Evolutionary conservation across 1,284 basidiomycete species (phyloP).

Genomic region (Omphalotus olearius): DNA sequence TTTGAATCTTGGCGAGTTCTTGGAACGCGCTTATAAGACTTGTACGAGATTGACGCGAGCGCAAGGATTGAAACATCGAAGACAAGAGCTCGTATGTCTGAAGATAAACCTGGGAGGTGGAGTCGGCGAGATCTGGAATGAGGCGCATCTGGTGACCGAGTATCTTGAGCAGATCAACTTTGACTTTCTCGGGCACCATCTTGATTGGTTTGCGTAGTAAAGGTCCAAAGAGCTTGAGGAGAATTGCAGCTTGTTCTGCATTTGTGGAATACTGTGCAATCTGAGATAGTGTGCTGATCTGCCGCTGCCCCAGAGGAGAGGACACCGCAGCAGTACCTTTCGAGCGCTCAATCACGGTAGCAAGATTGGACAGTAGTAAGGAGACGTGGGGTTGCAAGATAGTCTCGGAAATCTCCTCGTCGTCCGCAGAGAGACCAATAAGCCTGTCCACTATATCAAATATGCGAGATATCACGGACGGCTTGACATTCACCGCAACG

Average conservation of each 20-base stretch:
- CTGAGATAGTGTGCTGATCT: constrained; percentile 78
- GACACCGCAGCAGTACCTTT: constrained; percentile 54
- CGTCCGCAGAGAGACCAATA: constrained; percentile 51
- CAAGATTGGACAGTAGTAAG: constrained; percentile 70
- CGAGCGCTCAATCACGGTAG: constrained; percentile 63
- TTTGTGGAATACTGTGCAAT: constrained; percentile 77
- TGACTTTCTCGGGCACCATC: constrained; percentile 82
- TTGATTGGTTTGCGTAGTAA: constrained; percentile 78
- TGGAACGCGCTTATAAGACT: constrained; percentile 67
- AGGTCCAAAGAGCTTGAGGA: constrained; percentile 77
- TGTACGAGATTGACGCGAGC: constrained; percentile 64
- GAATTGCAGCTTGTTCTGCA: constrained; percentile 67
- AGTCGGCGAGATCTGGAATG: constrained; percentile 61
- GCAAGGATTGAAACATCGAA: constrained; percentile 73
- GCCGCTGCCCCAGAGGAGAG: constrained; percentile 78
- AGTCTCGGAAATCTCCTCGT: constrained; percentile 45
- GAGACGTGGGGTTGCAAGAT: constrained; percentile 80
- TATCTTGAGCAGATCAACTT: constrained; percentile 81
- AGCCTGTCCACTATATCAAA: constrained; percentile 87
- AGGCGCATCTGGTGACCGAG: constrained; percentile 72
- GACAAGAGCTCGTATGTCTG: constrained; percentile 69
- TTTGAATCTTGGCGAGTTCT: constrained; percentile 51
- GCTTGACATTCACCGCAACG: constrained; percentile 82
- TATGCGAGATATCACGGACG: constrained; percentile 74
- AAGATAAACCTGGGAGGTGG: constrained; percentile 43